Base-by-base conservation (phyloP, 2,329 filamentous ascomycete species). In the Rutstroemia sp. region DNA sequence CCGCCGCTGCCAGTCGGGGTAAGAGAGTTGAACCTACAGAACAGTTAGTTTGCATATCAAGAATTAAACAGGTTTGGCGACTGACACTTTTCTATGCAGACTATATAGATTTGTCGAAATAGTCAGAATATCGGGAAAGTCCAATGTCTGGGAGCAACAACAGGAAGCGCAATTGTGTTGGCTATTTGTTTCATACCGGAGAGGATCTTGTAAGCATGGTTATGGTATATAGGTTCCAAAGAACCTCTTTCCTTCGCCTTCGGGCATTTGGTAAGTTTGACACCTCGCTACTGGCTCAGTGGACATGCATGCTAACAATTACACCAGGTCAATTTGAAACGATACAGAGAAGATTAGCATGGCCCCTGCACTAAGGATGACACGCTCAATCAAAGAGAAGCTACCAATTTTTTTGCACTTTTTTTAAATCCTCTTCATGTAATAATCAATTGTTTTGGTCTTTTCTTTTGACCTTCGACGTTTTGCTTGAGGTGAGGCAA, bases 321-420 rank as follows among this genome's bases (percentile, higher is more conserved):
- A 19, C 5, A 30, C 16, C 30, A 58, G 46, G 45, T 82, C 78
- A 82, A 79, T 78, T 82, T 81, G 78, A 80, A 81, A 80, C 78
- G 78, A 82, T 82, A 68, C 67, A 85, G 81, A 86, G 82, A 86
- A 86, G 81, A 86, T 86, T 87, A 88, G 86, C 85, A 88, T 88
- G 84, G 84, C 84, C 85, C 81, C 80, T 84, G 81, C 80, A 84
- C 88, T 92, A 92, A 92, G 88, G 88, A 92, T 92, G 67, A 67
- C 83, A 82, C 53, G 72, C 72, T 57, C 60, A 63, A 63, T 63
- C 60, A 62, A 62, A 63, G 61, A 64, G 62, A 64, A 62, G 61
- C 62, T 64, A 64, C 60, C 62, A 64, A 62, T 64, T 64, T 63
- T 63, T 63, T 63, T 59, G 34, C n/a, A 10, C 17, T 34, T 56